Evolutionary conservation across 2,329 filamentous ascomycete genomes (phyloP).

Genomic region (Juglanconis juglandina): DNA sequence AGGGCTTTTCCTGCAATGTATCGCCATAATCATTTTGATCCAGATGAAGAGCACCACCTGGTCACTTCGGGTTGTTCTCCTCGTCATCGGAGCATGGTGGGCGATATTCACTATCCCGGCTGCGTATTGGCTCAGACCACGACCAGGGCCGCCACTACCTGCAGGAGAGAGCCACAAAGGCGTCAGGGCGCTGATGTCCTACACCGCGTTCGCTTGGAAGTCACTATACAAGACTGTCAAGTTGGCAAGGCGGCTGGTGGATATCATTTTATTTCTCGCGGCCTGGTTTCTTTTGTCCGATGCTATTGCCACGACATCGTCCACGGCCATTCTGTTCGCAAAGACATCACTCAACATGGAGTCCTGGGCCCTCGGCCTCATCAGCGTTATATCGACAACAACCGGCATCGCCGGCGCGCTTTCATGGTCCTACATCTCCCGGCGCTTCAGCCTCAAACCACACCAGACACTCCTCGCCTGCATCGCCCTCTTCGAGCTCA

Average conservation of each 20-base stretch:
- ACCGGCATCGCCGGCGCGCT: constrained; percentile 85
- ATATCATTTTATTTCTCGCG: constrained; percentile 74
- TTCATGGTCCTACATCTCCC: constrained; percentile 78
- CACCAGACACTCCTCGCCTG: constrained; percentile 90
- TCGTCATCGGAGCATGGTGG: constrained; percentile 90
- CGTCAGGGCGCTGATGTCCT: constrained; percentile 57
- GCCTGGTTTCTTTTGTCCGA: constrained; percentile 96
- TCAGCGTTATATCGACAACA: constrained; percentile 86
- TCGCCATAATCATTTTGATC: constrained; percentile 75
- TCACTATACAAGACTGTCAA: constrained; percentile 77
- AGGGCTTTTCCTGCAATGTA: constrained; percentile 77
- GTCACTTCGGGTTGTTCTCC: constrained; percentile 81
- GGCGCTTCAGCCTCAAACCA: constrained; percentile 65
- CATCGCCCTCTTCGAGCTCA: constrained; percentile 84
- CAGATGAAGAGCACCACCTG: constrained; percentile 73
- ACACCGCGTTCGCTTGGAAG: constrained; percentile 81
- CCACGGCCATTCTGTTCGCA: constrained; percentile 91
- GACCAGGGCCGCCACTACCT: constrained; percentile 79
- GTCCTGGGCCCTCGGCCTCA: constrained; percentile 81
- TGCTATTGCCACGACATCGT: constrained; percentile 89
- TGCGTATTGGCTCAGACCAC: constrained; percentile 79
- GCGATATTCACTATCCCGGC: constrained; percentile 84
- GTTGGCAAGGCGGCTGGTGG: constrained; percentile 67
- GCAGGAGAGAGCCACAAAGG: constrained; percentile 34
- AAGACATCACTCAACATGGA: constrained; percentile 92